Evolutionary conservation across 2,329 filamentous ascomycete genomes (phyloP).

Genomic region (Sporothrix dimorphospora): DNA sequence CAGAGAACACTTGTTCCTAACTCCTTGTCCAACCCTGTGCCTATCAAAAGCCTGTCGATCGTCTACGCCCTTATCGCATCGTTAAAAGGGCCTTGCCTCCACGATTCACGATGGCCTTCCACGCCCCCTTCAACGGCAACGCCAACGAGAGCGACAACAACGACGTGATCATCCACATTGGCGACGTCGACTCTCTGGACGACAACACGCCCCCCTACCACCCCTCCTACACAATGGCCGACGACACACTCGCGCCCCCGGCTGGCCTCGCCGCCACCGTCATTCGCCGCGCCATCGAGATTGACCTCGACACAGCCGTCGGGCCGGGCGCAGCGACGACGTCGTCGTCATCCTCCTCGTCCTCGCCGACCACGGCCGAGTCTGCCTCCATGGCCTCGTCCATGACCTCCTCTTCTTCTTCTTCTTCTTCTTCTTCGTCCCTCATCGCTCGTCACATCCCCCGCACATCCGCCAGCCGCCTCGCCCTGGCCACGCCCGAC

Average conservation of each 20-base stretch:
- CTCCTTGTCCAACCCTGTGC: neutral
- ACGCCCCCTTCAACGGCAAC: neutral
- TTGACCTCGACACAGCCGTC: neutral
- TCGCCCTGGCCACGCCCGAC: constrained; percentile 39
- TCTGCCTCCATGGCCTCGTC: neutral
- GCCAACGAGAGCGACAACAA: neutral
- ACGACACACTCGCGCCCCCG: neutral
- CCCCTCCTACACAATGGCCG: neutral
- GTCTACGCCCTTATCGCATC: neutral
- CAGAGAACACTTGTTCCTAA: neutral
- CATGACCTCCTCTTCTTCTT: neutral
- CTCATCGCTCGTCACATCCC: constrained; percentile 40
- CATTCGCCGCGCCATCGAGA: neutral
- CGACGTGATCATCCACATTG: constrained; percentile 22
- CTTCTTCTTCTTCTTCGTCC: neutral
- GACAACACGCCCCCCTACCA: neutral
- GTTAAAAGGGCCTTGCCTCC: neutral
- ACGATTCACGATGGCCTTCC: neutral
- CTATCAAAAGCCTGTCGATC: neutral
- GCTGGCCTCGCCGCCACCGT: constrained; percentile 10
- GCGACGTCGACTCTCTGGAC: constrained; percentile 7
- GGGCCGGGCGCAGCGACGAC: neutral
- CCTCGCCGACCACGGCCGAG: neutral
- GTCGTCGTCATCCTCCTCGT: too few species aligned
- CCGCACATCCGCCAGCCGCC: constrained; percentile 44